Percentiles rank a stretch among this genome's conserved stretches.
phyloP scores from a whole-genome alignment of 805 yeast genomes.

The Osmozyma mogii region DNA sequence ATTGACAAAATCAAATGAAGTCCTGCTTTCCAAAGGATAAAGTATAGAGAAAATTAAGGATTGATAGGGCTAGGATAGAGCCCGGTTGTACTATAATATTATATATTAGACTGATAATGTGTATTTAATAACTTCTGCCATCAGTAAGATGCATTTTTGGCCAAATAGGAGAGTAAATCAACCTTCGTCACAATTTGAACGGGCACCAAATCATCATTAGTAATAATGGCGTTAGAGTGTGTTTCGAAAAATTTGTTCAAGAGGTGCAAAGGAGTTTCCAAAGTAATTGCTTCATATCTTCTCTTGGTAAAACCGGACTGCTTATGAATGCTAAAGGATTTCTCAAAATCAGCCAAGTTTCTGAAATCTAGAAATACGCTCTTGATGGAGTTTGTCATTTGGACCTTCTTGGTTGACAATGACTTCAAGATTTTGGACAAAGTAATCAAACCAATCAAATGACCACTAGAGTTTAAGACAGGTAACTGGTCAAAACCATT shows the following conservation, averaged over 20 bases:
- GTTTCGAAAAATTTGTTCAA: slow-evolving; percentile 77
- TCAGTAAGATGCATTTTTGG: slow-evolving; percentile 22
- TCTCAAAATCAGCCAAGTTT: slow-evolving; percentile 58
- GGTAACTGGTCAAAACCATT: slow-evolving; percentile 85
- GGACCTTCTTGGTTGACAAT: slow-evolving; percentile 53
- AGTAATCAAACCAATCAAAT: slow-evolving; percentile 69
- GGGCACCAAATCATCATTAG: slow-evolving; percentile 63
- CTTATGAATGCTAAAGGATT: slow-evolving; percentile 55
- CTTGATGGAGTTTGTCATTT: slow-evolving; percentile 46
- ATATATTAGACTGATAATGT: too few relatives aligned
- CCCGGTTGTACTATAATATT: too few relatives aligned
- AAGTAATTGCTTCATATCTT: slow-evolving; percentile 58
- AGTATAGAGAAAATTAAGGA: too few relatives aligned
- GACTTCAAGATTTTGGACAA: slow-evolving; percentile 63
- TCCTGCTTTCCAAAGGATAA: too few relatives aligned
- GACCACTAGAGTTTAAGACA: slow-evolving; percentile 52
- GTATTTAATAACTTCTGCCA: too few relatives aligned
- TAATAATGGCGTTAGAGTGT: slow-evolving; percentile 76
- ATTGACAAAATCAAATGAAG: too few relatives aligned
- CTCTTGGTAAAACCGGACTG: slow-evolving; percentile 51
- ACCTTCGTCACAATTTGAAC: slow-evolving; percentile 83
- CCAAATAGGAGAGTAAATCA: slow-evolving; percentile 56
- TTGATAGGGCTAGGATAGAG: too few relatives aligned
- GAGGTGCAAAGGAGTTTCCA: slow-evolving; percentile 56
- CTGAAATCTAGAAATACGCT: slow-evolving; percentile 68